Evolutionary conservation across 2,329 filamentous ascomycete species (phyloP).

Genomic region (Fusarium denticulatum): DNA sequence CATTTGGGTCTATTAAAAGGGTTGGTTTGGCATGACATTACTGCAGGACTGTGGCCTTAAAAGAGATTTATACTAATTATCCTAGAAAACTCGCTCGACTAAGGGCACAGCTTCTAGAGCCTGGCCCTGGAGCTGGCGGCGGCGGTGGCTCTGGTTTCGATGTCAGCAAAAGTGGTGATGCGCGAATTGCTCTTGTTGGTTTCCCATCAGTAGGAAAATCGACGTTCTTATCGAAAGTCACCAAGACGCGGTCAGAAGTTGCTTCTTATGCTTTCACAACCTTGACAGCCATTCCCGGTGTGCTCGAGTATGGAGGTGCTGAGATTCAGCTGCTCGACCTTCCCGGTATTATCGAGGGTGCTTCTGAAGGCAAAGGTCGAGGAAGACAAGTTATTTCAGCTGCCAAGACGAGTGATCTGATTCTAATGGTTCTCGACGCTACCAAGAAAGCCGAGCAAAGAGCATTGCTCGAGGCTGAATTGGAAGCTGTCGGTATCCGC

Average conservation of each 20-base stretch:
- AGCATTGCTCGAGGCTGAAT: constrained; percentile 85
- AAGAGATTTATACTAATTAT: neutral
- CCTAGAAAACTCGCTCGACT: constrained; percentile 92
- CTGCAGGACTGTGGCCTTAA: neutral
- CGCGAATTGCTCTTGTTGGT: constrained; percentile 95
- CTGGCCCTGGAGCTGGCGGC: constrained; percentile 79
- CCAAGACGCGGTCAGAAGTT: constrained; percentile 95
- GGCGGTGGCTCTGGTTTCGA: constrained; percentile 88
- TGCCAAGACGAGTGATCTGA: constrained; percentile 96
- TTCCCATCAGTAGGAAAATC: constrained; percentile 99
- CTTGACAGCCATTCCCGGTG: constrained; percentile 94
- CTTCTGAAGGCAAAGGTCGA: constrained; percentile 93
- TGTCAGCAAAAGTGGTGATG: constrained; percentile 96
- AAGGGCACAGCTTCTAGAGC: constrained; percentile 93
- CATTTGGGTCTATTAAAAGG: constrained; percentile 98
- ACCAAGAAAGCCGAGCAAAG: constrained; percentile 97
- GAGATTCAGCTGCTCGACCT: constrained; percentile 98
- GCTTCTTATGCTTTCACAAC: constrained; percentile 98
- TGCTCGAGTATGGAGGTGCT: constrained; percentile 95
- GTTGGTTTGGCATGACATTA: constrained; percentile 58
- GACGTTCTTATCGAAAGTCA: constrained; percentile 98
- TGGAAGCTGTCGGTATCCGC: constrained; percentile 94
- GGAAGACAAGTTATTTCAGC: constrained; percentile 97
- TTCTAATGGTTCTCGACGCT: constrained; percentile 96
- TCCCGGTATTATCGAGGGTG: constrained; percentile 97